Evolutionary conservation across 164 flowering plant species (phyloP), one percentile per base, ranked within the genome.

Genomic region (Vitis amurensis): DNA sequence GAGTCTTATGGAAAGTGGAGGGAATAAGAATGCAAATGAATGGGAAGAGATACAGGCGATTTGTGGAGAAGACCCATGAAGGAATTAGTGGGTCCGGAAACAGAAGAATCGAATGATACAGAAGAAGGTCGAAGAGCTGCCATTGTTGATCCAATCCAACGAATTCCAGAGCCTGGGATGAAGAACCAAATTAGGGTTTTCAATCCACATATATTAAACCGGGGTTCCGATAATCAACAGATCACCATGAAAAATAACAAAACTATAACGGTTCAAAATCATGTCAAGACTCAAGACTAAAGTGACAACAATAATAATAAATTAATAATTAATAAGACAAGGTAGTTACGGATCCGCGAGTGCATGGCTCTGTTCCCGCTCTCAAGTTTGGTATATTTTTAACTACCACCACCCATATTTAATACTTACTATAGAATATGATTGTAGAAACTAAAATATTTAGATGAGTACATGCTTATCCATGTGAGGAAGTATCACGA

Each of bases 81-180:
- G 16, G 73, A 64, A 58, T 56, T 47, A 56, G 29, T 6, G 29
- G 55, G 44, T 2, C 44, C 63, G 9, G 66, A 69, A 44, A 6
- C 44, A 37, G 44, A 65, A 11, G 55, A 37, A 3, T 44, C 31
- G 3, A 13, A 53, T 9, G 11, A 2, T 13, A 56, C 31, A 47
- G 63, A 11, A 9, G 68, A 68, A 9, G 71, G 71, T 48, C 63
- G 60, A 30, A 65, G 31, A 55, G 71, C 70, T 30, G 69, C 79
- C 81, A 77, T 72, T 53, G 59, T 53, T 15, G 67, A 59, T 1
- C 69, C 14, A 27, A 64, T 4, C 11, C 50, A 23, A 61, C 78
- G 70, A 63, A 67, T 55, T 47, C 37, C 50, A 1, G 68, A 67
- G 50, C 74, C 78, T 75, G 78, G 14, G 0, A 16, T 16, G 9